A percentile compares a stretch with the other conserved stretches of the same genome.
These are phyloP conservation scores for Hypoxylon sp. DNA, from an alignment of 2,329 filamentous ascomycete species.

Conservation along the genomic window DNA sequence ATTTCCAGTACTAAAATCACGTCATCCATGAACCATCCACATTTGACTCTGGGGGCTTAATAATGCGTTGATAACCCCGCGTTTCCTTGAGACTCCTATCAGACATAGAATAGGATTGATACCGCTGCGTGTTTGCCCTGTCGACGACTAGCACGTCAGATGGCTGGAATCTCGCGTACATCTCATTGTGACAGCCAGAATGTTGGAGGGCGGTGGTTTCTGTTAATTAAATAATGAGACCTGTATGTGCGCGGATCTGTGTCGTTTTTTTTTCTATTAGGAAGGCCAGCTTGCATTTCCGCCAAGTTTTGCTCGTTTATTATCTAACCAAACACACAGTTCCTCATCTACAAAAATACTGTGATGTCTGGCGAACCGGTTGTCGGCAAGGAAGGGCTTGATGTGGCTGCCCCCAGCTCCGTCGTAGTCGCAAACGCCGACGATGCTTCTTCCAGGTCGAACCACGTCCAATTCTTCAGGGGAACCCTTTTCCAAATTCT, in stretches of 20 bases:
- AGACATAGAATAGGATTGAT: neutral
- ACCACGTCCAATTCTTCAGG: constrained; percentile 28
- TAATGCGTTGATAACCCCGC: constrained; percentile 13
- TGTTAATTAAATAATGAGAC: too few relatives aligned
- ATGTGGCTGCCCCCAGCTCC: neutral
- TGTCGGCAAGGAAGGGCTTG: constrained; percentile 9
- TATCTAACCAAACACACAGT: too few relatives aligned
- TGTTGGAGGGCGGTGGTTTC: too few relatives aligned
- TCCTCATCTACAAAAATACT: too few relatives aligned
- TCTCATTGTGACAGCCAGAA: neutral
- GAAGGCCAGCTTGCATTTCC: too few relatives aligned
- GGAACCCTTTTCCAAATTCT: constrained; percentile 61
- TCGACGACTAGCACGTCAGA: constrained; percentile 16
- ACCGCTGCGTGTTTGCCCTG: constrained; percentile 3
- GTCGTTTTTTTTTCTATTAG: too few relatives aligned
- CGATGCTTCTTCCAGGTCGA: neutral
- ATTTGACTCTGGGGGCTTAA: constrained; percentile 2
- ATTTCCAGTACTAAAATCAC: constrained; percentile 30
- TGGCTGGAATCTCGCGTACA: constrained; percentile 11
- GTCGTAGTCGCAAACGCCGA: constrained; percentile 9
- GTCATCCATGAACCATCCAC: constrained; percentile 24
- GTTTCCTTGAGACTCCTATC: constrained; percentile 2
- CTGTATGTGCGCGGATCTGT: too few relatives aligned
- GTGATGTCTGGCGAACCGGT: constrained; percentile 12
- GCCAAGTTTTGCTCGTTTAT: neutral